Percentiles rank a stretch among this genome's conserved stretches.
Evolutionary conservation across 2,329 filamentous ascomycete genomes (phyloP).

Genomic region (Moelleriella libera): DNA sequence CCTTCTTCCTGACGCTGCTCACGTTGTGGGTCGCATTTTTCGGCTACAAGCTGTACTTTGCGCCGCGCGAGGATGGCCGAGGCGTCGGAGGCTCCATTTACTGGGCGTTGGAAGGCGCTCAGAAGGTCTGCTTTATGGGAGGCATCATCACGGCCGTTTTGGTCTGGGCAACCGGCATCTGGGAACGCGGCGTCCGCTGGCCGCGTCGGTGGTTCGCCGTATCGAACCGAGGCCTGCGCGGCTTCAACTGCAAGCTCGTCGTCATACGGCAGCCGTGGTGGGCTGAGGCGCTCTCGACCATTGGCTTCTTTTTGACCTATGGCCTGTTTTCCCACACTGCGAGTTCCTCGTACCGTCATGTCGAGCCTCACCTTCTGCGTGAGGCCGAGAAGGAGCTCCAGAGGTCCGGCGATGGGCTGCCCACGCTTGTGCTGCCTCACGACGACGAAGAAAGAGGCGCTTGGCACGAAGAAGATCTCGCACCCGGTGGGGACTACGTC

Average conservation of each 20-base stretch:
- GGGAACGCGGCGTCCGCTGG: slow-evolving; percentile 91
- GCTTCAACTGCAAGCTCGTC: slow-evolving; percentile 94
- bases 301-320: slow-evolving; percentile 67
- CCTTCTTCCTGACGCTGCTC: slow-evolving; percentile 76
- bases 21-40: slow-evolving; percentile 72
- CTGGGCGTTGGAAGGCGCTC: slow-evolving; percentile 82
- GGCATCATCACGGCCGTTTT: slow-evolving; percentile 76
- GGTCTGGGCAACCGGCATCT: slow-evolving; percentile 91
- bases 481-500: slow-evolving; percentile 79
- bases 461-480: slow-evolving; percentile 78
- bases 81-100: slow-evolving; percentile 90
- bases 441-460: slow-evolving; percentile 49
- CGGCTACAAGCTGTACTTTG: slow-evolving; percentile 79
- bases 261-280: slow-evolving; percentile 73
- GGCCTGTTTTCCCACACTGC: slow-evolving; percentile 53
- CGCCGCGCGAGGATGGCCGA: slow-evolving; percentile 87
- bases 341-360: slow-evolving; percentile 60
- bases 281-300: slow-evolving; percentile 58
- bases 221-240: slow-evolving; percentile 77
- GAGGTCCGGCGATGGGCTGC: slow-evolving; percentile 25
- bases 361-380: slow-evolving; percentile 49
- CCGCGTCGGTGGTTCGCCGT: slow-evolving; percentile 80
- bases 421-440: slow-evolving; percentile 25
- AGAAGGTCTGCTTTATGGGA: slow-evolving; percentile 85
- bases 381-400: slow-evolving; percentile 47